These are phyloP conservation scores for Chytriomyces sp. DNA, from an alignment of 192 early-diverging fungal species.

Conservation along the genomic window DNA sequence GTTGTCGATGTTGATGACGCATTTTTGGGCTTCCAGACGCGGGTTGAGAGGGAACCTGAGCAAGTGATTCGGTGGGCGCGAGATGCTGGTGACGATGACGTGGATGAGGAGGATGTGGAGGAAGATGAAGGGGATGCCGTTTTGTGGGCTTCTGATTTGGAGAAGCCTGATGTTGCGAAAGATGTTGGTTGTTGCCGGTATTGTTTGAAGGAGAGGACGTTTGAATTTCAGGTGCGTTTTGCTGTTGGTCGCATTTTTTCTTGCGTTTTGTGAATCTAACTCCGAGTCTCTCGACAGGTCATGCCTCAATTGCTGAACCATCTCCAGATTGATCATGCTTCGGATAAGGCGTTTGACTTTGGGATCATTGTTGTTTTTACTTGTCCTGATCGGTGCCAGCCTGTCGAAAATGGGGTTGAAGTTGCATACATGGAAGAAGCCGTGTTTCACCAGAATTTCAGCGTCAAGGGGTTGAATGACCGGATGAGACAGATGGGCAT, in stretches of 20 bases:
- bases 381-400: constrained; percentile 81
- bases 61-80: constrained; percentile 81
- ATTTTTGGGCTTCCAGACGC: constrained; percentile 90
- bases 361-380: constrained; percentile 87
- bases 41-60: constrained; percentile 73
- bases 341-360: constrained; percentile 82
- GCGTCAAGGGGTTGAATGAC: constrained; percentile 75
- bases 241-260: neutral
- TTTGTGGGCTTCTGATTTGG: constrained; percentile 78
- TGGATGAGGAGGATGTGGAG: constrained; percentile 43
- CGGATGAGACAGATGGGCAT: constrained; percentile 22
- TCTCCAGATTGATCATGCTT: constrained; percentile 73
- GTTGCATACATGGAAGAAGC: constrained; percentile 68
- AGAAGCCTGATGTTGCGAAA: constrained; percentile 53
- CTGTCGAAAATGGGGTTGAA: constrained; percentile 33
- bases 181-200: constrained; percentile 71
- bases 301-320: constrained; percentile 88
- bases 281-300: constrained; percentile 51
- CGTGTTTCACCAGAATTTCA: constrained; percentile 81
- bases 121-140: constrained; percentile 58
- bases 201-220: constrained; percentile 75
- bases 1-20: constrained; percentile 84
- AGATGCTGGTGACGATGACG: neutral
- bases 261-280: constrained; percentile 13
- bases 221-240: constrained; percentile 84